Evolutionary conservation across 345 rosid genomes (phyloP).

Genomic region (Luvunga scandens): DNA sequence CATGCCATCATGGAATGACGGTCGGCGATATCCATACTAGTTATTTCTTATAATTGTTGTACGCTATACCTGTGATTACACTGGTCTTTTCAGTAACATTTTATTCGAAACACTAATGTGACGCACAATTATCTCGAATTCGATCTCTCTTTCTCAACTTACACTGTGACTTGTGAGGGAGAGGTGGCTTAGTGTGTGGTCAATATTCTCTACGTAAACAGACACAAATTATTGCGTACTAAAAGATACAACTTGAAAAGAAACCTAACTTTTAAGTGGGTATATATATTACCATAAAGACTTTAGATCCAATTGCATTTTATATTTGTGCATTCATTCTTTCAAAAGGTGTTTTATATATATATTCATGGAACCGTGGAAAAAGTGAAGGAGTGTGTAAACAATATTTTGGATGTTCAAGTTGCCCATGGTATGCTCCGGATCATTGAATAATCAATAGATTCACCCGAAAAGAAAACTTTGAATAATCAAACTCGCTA

Average conservation of each 20-base stretch:
- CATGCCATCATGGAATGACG: too few species aligned
- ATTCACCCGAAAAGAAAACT: not conserved
- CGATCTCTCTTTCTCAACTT: not conserved
- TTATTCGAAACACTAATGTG: too few species aligned
- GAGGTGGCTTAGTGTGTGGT: not conserved
- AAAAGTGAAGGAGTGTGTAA: not conserved
- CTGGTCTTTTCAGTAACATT: too few species aligned
- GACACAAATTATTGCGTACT: not conserved
- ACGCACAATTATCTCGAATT: too few species aligned
- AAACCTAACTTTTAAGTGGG: not conserved
- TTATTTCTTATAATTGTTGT: too few species aligned
- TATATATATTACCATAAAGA: not conserved
- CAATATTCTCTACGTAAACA: not conserved
- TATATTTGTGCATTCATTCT: not conserved
- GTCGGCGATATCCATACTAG: too few species aligned
- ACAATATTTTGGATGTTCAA: not conserved
- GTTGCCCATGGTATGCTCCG: not conserved
- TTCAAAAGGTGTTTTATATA: not conserved
- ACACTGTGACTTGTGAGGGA: not conserved
- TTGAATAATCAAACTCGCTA: not conserved
- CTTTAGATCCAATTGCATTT: not conserved
- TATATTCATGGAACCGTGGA: not conserved
- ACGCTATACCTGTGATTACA: too few species aligned
- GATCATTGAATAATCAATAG: not conserved
- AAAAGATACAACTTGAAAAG: not conserved